A percentile compares a stretch with the other conserved stretches of the same genome.
phyloP scores from a whole-genome alignment of 805 yeast species.

The Torulaspora gathmanii region DNA sequence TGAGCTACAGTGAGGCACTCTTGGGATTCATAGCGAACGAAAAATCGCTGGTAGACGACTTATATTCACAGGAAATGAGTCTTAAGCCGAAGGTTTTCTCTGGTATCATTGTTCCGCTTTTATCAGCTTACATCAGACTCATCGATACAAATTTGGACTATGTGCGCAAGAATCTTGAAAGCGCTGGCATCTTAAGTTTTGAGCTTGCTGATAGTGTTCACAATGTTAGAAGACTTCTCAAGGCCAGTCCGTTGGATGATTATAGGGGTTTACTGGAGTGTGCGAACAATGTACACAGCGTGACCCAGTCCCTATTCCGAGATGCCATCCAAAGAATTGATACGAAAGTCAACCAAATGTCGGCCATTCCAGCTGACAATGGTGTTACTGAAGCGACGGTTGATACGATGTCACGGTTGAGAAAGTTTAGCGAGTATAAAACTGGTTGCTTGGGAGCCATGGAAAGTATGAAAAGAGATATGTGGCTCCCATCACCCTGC shows the following conservation, averaged over 20 bases:
- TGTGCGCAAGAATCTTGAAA: slow-evolving; percentile 41
- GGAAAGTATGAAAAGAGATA: slow-evolving; percentile 49
- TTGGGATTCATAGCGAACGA: slow-evolving; percentile 48
- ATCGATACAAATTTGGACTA: slow-evolving; percentile 38
- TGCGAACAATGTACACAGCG: slow-evolving; percentile 20
- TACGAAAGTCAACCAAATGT: slow-evolving; percentile 42
- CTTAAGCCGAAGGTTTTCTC: slow-evolving; percentile 31
- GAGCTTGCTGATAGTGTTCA: slow-evolving; percentile 52
- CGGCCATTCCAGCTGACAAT: slow-evolving; percentile 56
- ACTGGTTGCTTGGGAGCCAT: slow-evolving; percentile 49
- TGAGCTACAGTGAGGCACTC: slow-evolving; percentile 49
- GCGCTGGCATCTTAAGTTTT: slow-evolving; percentile 50
- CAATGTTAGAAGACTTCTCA: slow-evolving; percentile 34
- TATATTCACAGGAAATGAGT: slow-evolving; percentile 37
- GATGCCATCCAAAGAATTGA: slow-evolving; percentile 58
- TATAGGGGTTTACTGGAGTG: slow-evolving; percentile 27
- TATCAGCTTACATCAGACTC: slow-evolving; percentile 40
- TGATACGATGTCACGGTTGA: slow-evolving; percentile 63
- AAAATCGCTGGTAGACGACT: slow-evolving; percentile 42
- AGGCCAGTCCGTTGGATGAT: slow-evolving; percentile 26
- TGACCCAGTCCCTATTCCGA: slow-evolving; percentile 44
- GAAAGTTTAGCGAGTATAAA: slow-evolving; percentile 59
- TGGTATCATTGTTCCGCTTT: slow-evolving; percentile 34
- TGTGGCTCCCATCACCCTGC: slow-evolving; percentile 60
- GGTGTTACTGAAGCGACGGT: slow-evolving; percentile 68